Conservation (phyloP, 2,329 filamentous ascomycete species). For the Aspergillus piperis region DNA sequence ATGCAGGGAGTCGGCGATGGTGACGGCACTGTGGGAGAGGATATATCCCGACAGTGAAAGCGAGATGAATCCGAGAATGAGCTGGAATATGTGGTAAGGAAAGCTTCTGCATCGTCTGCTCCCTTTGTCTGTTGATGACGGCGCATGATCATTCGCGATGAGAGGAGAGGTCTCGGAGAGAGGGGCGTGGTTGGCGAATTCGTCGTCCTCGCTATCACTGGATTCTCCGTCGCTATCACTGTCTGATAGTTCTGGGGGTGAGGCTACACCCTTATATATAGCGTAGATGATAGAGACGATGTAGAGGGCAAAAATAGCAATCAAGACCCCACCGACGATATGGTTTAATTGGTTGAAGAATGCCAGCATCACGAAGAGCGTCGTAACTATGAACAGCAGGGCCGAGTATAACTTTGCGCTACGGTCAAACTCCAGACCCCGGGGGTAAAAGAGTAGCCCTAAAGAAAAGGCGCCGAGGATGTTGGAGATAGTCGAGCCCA, state of each 20-base stretch:
- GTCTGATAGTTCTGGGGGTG: constrained; percentile 45
- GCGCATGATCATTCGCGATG: background rate
- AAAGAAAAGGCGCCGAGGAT: constrained; percentile 59
- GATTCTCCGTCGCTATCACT: constrained; percentile 42
- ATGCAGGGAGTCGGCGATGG: constrained; percentile 43
- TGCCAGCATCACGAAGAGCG: constrained; percentile 38
- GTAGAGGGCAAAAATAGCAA: constrained; percentile 49
- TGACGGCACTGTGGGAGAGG: constrained; percentile 48
- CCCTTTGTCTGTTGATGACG: too few relatives aligned
- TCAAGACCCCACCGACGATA: constrained; percentile 42
- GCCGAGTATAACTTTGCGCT: constrained; percentile 52
- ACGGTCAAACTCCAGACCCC: constrained; percentile 45
- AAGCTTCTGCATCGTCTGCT: too few relatives aligned
- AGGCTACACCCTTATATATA: constrained; percentile 46
- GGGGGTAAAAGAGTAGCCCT: constrained; percentile 49
- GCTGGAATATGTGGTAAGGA: constrained; percentile 33
- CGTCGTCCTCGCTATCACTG: background rate
- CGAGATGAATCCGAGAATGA: constrained; percentile 48
- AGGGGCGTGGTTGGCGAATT: background rate
- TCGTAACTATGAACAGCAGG: constrained; percentile 47
- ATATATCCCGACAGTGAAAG: constrained; percentile 53
- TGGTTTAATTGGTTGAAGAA: constrained; percentile 38
- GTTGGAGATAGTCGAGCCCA: constrained; percentile 58
- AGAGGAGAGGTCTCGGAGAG: constrained; percentile 23
- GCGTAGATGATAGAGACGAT: constrained; percentile 47